phyloP scores from a whole-genome alignment of 306 rosid genomes.

The Citrullus colocynthis region DNA sequence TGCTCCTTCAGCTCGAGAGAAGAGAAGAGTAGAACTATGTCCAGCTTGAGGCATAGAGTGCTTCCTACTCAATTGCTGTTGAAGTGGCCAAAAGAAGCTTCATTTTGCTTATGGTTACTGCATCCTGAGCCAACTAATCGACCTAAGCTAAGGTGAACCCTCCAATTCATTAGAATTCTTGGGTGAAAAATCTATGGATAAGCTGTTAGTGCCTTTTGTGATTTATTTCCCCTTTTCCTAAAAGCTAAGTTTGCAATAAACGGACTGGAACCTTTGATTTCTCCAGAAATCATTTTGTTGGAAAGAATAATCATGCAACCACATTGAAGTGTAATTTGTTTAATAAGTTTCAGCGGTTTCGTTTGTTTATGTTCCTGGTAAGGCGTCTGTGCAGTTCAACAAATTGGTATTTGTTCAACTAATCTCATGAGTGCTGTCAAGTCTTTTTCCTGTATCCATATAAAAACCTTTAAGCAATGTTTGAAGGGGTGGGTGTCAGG shows the following conservation, averaged over 20 bases:
- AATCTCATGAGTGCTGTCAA: not conserved
- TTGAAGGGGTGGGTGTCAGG: not conserved
- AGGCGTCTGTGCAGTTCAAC: not conserved
- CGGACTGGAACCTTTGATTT: not conserved
- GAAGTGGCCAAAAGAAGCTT: conserved; percentile 97
- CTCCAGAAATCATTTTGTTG: not conserved
- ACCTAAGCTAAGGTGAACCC: conserved; percentile 63
- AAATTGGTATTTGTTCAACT: not conserved
- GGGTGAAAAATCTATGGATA: not conserved
- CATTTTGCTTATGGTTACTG: conserved; percentile 87
- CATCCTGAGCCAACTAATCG: conserved; percentile 88
- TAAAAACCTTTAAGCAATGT: not conserved
- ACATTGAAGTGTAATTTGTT: not conserved
- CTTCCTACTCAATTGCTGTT: conserved; percentile 95
- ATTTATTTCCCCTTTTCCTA: not conserved
- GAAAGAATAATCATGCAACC: not conserved
- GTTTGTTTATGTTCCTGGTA: not conserved
- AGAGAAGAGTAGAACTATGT: conserved; percentile 81
- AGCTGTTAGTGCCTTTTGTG: not conserved
- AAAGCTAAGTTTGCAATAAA: not conserved
- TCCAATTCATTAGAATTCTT: not conserved
- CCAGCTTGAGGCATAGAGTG: conserved; percentile 87
- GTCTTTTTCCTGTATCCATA: not conserved
- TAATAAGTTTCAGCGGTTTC: not conserved
- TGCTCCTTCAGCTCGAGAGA: conserved; percentile 80